Conservation (phyloP, 2,329 filamentous ascomycete species). For the Alternaria sp. region DNA sequence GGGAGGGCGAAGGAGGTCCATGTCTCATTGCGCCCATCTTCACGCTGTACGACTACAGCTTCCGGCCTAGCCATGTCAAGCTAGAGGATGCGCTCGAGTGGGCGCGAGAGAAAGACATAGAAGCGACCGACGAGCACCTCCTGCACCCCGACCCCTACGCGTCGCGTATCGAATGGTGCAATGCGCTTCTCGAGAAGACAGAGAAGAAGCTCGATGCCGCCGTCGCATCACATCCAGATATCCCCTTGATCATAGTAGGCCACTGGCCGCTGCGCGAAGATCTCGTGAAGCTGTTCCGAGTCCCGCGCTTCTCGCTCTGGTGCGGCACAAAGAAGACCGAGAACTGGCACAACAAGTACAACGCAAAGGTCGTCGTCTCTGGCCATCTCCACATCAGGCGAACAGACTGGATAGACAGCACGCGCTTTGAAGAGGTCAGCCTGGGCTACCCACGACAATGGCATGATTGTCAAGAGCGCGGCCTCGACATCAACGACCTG, state of each 20-base stretch:
- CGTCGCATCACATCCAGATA: slow-evolving; percentile 34
- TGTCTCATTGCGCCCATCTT: slow-evolving; percentile 63
- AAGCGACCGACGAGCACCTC: slow-evolving; percentile 55
- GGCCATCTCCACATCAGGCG: slow-evolving; percentile 55
- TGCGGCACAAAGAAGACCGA: slow-evolving; percentile 56
- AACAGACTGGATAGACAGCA: slow-evolving; percentile 56
- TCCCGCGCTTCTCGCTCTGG: slow-evolving; percentile 55
- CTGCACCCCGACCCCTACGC: slow-evolving; percentile 54
- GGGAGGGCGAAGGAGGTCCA: slow-evolving; percentile 59
- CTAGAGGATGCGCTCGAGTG: slow-evolving; percentile 56
- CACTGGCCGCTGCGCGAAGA: slow-evolving; percentile 57
- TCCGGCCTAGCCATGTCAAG: slow-evolving; percentile 58
- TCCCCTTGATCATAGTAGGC: slow-evolving; percentile 52
- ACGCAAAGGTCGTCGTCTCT: slow-evolving; percentile 55
- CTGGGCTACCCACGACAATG: slow-evolving; percentile 57
- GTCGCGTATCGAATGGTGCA: slow-evolving; percentile 55
- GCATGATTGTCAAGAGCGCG: slow-evolving; percentile 51
- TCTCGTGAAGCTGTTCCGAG: slow-evolving; percentile 50
- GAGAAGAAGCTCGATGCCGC: slow-evolving; percentile 50
- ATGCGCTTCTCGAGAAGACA: slow-evolving; percentile 48
- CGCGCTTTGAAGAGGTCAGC: slow-evolving; percentile 56
- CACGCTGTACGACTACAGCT: slow-evolving; percentile 67
- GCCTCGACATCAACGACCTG: slow-evolving; percentile 54
- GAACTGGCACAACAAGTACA: slow-evolving; percentile 55
- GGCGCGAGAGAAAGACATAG: slow-evolving; percentile 54